Base-by-base conservation (phyloP, 176 grass and related monocot species). In the Juncus inflexus region DNA sequence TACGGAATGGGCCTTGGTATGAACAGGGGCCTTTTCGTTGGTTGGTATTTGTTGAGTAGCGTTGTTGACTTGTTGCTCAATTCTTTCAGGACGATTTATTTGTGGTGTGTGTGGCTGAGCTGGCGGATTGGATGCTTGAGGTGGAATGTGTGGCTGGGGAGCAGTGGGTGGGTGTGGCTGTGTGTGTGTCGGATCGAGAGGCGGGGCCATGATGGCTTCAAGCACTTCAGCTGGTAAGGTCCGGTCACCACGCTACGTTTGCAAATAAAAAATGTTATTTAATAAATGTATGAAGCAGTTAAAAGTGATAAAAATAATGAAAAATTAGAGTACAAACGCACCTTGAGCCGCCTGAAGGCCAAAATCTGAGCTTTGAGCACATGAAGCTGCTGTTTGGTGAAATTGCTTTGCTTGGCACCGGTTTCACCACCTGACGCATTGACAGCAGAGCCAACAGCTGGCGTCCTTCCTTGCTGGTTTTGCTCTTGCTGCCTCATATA, bases 321-420 rank as follows among this genome's bases (percentile, higher is more conserved):
- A 47, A 47, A 70, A 10, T 63, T 16, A 77, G 0, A 45, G 16
- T 47, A 47, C 43, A 47, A 47, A 47, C 43, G 43, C 90, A 99
- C 95, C 95, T 99, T 99, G 72, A 99, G 55, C 42, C 89, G 89
- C 69, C 86, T 87, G 73, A 99, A 99, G 75, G 95, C 95, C 89
- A 99, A 80, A 77, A 99, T 99, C 65, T 99, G 95, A 56, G 95
- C 89, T 84, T 99, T 99, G 56, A 99, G 95, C 11, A 87, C 78
- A 80, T 87, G 78, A 94, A 99, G 95, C 55, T 99, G 95, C 59
- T 92, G 78, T 75, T 94, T 99, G 0, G 95, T 94, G 64, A 99
- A 99, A 49, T 80, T 76, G 50, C 60, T 45, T 69, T 62, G 69
- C 12, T 47, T 71, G 14, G 9, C 52, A 59, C 68, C 15, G 5